Evolutionary conservation across 495 filamentous ascomycete species (phyloP).

Genomic region (Cercophora sp.): DNA sequence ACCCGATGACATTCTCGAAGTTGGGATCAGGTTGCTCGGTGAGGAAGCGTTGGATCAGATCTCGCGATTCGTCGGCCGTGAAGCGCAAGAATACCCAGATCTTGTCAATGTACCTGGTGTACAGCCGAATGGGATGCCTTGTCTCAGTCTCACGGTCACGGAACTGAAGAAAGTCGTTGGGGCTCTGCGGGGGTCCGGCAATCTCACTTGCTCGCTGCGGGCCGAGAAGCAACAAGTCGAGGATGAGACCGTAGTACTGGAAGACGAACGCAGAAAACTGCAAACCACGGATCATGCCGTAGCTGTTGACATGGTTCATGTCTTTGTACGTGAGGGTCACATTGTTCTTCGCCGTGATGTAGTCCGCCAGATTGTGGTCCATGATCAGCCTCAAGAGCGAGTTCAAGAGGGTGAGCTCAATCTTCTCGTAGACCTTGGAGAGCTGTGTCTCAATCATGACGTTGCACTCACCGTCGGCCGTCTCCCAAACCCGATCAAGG

Average conservation of each 20-base stretch:
- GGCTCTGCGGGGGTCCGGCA: conserved; percentile 90
- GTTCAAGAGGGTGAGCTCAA: conserved; percentile 94
- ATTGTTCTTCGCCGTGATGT: conserved; percentile 99
- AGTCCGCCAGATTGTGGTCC: conserved; percentile 99
- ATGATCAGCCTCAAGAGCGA: conserved; percentile 91
- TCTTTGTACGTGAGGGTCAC: conserved; percentile 99
- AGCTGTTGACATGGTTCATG: conserved; percentile 99
- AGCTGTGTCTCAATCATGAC: conserved; percentile 99
- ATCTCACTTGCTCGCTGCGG: conserved; percentile 94
- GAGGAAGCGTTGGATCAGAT: conserved; percentile 95
- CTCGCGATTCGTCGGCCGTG: conserved; percentile 85
- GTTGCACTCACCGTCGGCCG: conserved; percentile 91
- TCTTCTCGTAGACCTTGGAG: conserved; percentile 99
- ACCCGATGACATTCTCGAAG: conserved; percentile 98
- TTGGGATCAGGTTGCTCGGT: conserved; percentile 99
- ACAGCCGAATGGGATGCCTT: conserved; percentile 90
- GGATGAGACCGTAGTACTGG: conserved; percentile 96
- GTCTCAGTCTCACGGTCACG: conserved; percentile 85
- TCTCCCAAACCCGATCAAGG: conserved; percentile 95
- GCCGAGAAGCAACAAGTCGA: conserved; percentile 89
- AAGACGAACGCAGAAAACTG: conserved; percentile 99
- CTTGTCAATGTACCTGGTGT: conserved; percentile 95
- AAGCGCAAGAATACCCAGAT: conserved; percentile 99
- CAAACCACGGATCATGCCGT: conserved; percentile 94
- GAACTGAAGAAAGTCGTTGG: conserved; percentile 99